These are phyloP conservation scores for Gloeopeniophorella convolvens DNA, from an alignment of 768 basidiomycete species.

Conservation along the genomic window DNA sequence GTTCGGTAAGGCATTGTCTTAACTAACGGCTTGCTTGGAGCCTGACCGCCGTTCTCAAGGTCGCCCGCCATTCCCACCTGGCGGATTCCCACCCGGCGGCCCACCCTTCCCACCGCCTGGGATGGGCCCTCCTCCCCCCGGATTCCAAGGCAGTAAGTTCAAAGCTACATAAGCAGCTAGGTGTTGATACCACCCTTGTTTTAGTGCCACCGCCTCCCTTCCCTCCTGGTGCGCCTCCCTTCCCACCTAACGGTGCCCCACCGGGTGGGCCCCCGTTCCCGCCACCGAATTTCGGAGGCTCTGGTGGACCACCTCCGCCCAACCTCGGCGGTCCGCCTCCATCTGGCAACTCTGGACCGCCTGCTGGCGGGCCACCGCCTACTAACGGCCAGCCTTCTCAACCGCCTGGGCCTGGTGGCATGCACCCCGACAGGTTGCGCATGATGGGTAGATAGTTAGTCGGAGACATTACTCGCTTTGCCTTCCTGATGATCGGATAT, in stretches of 20 bases:
- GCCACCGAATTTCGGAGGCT: constrained; percentile 31
- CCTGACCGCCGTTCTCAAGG: constrained; percentile 29
- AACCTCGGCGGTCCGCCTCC: constrained; percentile 22
- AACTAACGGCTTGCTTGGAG: background rate
- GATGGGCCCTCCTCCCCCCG: constrained; percentile 34
- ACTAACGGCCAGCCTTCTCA: constrained; percentile 27
- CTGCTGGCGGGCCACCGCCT: constrained; percentile 2
- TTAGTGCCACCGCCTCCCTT: constrained; percentile 39
- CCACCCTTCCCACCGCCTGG: constrained; percentile 70
- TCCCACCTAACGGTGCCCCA: constrained; percentile 32
- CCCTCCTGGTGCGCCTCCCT: constrained; percentile 36
- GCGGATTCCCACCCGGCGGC: constrained; percentile 44
- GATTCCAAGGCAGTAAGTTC: constrained; percentile 43
- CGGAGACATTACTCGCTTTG: too few species aligned
- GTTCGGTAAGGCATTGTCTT: constrained; percentile 10
- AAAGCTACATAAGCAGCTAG: background rate
- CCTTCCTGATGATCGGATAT: too few species aligned
- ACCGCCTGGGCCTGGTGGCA: constrained; percentile 48
- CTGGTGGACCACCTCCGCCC: constrained; percentile 19
- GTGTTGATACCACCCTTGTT: background rate
- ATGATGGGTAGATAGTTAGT: too few species aligned
- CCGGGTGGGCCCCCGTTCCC: constrained; percentile 27
- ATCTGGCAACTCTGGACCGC: constrained; percentile 3
- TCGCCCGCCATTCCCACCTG: constrained; percentile 69
- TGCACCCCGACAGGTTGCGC: constrained; percentile 77